These are phyloP conservation scores for Tetrapisispora iriomotensis DNA, from an alignment of 805 yeast species.

Conservation along the genomic window DNA sequence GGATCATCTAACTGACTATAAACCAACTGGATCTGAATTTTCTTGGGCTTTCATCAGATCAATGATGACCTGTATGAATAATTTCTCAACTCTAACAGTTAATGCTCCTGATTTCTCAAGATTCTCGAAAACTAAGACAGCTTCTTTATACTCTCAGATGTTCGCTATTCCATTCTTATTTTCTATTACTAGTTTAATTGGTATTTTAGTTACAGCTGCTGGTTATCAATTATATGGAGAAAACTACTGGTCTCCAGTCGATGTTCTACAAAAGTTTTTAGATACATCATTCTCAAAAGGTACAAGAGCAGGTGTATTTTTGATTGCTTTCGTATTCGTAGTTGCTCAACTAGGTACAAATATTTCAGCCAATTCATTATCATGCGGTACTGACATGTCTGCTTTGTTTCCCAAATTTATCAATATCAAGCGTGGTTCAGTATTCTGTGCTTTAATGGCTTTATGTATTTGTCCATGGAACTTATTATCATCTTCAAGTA, in stretches of 20 bases:
- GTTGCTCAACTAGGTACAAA: constrained; percentile 72
- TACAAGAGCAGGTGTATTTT: constrained; percentile 64
- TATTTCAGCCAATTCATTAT: constrained; percentile 55
- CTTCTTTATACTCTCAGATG: constrained; percentile 42
- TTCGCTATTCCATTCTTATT: constrained; percentile 61
- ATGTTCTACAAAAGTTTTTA: constrained; percentile 44
- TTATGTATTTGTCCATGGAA: constrained; percentile 74
- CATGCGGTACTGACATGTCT: constrained; percentile 50
- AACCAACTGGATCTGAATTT: constrained; percentile 19
- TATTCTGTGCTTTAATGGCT: constrained; percentile 60
- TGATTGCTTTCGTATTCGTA: constrained; percentile 54
- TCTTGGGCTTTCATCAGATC: constrained; percentile 66
- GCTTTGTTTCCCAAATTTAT: constrained; percentile 48
- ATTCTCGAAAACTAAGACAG: constrained; percentile 46
- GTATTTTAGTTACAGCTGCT: constrained; percentile 72
- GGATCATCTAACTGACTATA: constrained; percentile 15
- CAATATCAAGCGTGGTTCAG: constrained; percentile 50
- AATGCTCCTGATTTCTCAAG: constrained; percentile 82
- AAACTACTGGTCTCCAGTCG: constrained; percentile 41
- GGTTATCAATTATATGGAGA: constrained; percentile 33
- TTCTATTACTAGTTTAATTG: constrained; percentile 67
- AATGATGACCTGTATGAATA: constrained; percentile 65
- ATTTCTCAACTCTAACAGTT: constrained; percentile 69
- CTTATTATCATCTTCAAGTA: constrained; percentile 49
- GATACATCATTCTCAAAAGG: constrained; percentile 34